Conservation (phyloP, 352 stramenopile genomes). For the Phytophthora citricola region DNA sequence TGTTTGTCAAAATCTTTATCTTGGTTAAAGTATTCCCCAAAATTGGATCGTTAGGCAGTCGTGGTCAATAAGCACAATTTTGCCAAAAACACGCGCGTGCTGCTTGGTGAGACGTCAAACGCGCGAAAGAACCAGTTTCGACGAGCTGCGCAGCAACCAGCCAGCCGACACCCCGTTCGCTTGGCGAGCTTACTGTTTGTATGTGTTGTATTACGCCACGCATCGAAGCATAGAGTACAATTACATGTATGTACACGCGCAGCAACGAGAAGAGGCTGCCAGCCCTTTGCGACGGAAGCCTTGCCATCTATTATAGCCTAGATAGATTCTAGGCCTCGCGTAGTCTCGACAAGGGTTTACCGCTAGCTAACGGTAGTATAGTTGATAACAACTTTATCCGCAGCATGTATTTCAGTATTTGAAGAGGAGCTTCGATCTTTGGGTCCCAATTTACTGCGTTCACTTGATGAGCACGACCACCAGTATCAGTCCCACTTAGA, state of each 20-base stretch:
- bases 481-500: too few species aligned
- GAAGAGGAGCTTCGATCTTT: too few species aligned
- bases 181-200: neutral
- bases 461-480: too few species aligned
- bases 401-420: too few species aligned
- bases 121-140: constrained; percentile 8
- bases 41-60: constrained; percentile 4
- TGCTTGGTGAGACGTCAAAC: constrained; percentile 24
- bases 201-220: constrained; percentile 20
- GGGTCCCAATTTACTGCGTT: too few species aligned
- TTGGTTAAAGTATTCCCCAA: neutral
- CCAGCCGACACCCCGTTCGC: too few species aligned
- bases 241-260: too few species aligned
- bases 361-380: neutral
- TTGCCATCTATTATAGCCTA: too few species aligned
- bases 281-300: constrained; percentile 6
- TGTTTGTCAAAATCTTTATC: neutral
- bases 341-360: neutral
- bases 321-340: too few species aligned
- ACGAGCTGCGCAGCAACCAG: constrained; percentile 8
- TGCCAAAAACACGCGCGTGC: constrained; percentile 7
- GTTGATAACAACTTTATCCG: too few species aligned
- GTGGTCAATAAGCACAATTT: neutral
- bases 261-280: neutral
- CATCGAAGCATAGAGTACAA: constrained; percentile 1